A percentile compares a stretch with the other conserved stretches of the same genome.
Evolutionary conservation across 2,329 filamentous ascomycete genomes (phyloP).

Genomic region (Colletotrichum eleusines): DNA sequence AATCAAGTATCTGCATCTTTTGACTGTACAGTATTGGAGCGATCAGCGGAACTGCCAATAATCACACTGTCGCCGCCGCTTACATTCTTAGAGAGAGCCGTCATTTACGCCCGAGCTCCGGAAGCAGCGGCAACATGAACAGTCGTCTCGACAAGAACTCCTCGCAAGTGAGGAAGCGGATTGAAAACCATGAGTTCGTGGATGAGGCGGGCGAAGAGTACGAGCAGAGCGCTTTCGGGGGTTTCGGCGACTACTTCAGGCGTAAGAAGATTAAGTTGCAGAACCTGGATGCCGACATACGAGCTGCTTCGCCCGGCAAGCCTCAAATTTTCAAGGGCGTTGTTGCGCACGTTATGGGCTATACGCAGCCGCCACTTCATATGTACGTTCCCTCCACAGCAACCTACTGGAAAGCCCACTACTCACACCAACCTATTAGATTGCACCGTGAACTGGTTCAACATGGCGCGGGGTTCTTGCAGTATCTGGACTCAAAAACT

Average conservation of each 20-base stretch:
- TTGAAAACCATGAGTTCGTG: constrained; percentile 77
- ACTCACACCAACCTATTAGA: constrained; percentile 46
- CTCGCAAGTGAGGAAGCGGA: constrained; percentile 70
- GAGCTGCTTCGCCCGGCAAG: constrained; percentile 75
- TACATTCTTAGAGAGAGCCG: not conserved
- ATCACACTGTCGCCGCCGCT: not conserved
- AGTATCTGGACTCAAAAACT: constrained; percentile 95
- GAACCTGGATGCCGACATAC: constrained; percentile 88
- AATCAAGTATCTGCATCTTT: not conserved
- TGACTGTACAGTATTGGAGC: not conserved
- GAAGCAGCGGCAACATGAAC: constrained; percentile 60
- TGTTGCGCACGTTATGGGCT: constrained; percentile 93
- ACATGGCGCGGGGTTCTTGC: constrained; percentile 94
- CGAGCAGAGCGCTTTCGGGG: constrained; percentile 85
- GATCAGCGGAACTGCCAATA: not conserved
- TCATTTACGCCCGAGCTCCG: not conserved
- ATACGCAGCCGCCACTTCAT: constrained; percentile 92
- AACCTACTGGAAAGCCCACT: not conserved
- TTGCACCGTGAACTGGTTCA: constrained; percentile 89
- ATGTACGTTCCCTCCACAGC: constrained; percentile 60
- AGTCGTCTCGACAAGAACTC: constrained; percentile 73
- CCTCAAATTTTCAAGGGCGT: constrained; percentile 91
- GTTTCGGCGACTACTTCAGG: constrained; percentile 91
- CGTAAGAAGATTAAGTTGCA: constrained; percentile 98
- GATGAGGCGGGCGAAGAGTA: constrained; percentile 91